These are phyloP conservation scores for Amanita fuliginea DNA, from an alignment of 768 basidiomycete genomes.

Conservation along the genomic window DNA sequence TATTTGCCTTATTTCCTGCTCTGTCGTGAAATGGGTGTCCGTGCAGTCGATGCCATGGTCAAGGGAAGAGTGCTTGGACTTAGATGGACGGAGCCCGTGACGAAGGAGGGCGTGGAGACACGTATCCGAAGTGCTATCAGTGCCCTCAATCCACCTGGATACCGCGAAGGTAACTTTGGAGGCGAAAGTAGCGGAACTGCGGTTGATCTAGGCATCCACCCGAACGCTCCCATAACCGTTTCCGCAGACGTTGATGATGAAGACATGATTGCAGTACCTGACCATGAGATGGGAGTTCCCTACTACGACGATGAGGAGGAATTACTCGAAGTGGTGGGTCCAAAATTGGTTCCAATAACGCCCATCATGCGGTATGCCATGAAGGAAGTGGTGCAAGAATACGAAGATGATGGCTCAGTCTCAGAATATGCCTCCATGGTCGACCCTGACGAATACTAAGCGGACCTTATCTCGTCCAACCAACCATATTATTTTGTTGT, in stretches of 20 bases:
- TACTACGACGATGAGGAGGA: slow-evolving; percentile 38
- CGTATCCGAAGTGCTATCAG: slow-evolving; percentile 14
- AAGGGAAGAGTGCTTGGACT: slow-evolving; percentile 65
- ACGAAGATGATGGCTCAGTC: slow-evolving; percentile 62
- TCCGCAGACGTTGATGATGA: slow-evolving; percentile 15
- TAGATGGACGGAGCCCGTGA: slow-evolving; percentile 66
- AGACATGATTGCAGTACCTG: slow-evolving; percentile 22
- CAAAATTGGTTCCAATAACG: slow-evolving; percentile 65
- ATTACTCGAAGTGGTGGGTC: slow-evolving; percentile 52
- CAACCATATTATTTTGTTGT: neutral
- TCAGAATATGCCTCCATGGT: slow-evolving; percentile 73
- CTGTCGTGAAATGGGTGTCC: slow-evolving; percentile 75
- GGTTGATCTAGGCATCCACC: slow-evolving; percentile 9
- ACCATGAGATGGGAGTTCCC: slow-evolving; percentile 28
- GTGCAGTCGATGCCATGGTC: slow-evolving; percentile 79
- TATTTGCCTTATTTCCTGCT: slow-evolving; percentile 73
- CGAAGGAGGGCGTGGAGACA: slow-evolving; percentile 36
- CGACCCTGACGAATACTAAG: slow-evolving; percentile 67
- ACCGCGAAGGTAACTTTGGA: slow-evolving; percentile 6
- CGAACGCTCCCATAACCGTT: slow-evolving; percentile 12
- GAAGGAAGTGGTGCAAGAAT: slow-evolving; percentile 75
- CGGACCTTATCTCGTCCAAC: neutral
- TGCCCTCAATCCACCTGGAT: slow-evolving; percentile 7
- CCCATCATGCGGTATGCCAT: slow-evolving; percentile 81
- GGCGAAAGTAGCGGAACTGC: slow-evolving; percentile 11